Percentiles rank a stretch among this genome's conserved stretches.
Evolutionary conservation across 2,329 filamentous ascomycete species (phyloP).

Genomic region (Raffaelea arxii): DNA sequence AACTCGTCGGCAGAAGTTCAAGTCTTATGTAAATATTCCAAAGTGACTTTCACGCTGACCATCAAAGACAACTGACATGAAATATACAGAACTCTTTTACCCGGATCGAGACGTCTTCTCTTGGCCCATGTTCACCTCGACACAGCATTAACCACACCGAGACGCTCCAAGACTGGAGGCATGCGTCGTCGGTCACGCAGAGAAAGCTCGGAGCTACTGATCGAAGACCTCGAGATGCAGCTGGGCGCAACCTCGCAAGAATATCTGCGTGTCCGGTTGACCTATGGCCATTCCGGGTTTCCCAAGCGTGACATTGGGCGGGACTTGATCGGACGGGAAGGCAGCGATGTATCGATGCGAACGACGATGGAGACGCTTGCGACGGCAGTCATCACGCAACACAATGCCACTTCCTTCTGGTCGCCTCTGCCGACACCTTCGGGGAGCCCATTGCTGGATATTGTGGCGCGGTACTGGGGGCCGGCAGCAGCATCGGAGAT

Average conservation of each 20-base stretch:
- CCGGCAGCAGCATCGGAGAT: conserved; percentile 30
- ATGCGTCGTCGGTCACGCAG: conserved; percentile 8
- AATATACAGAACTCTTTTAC: conserved; percentile 15
- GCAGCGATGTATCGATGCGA: conserved; percentile 27
- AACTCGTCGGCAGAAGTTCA: conserved; percentile 35
- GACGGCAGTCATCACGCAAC: conserved; percentile 38
- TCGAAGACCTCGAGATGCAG: conserved; percentile 48
- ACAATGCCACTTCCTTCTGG: conserved; percentile 40
- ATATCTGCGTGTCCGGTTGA: conserved; percentile 42
- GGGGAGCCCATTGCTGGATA: conserved; percentile 29
- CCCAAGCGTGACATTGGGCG: conserved; percentile 17
- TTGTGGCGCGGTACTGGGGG: conserved; percentile 41
- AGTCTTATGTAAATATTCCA: conserved; percentile 26
- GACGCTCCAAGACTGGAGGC: not conserved
- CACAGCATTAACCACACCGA: conserved; percentile 10
- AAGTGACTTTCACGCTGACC: not conserved
- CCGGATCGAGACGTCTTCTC: conserved; percentile 35
- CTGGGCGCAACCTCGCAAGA: conserved; percentile 37
- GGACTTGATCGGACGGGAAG: conserved; percentile 2
- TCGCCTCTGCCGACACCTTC: conserved; percentile 30
- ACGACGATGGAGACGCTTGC: conserved; percentile 44
- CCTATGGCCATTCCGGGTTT: conserved; percentile 49
- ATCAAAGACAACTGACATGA: not conserved
- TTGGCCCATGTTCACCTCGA: conserved; percentile 36
- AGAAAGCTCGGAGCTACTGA: conserved; percentile 42